phyloP scores from a whole-genome alignment of 1,284 basidiomycete genomes.

The Ustilago curta region DNA sequence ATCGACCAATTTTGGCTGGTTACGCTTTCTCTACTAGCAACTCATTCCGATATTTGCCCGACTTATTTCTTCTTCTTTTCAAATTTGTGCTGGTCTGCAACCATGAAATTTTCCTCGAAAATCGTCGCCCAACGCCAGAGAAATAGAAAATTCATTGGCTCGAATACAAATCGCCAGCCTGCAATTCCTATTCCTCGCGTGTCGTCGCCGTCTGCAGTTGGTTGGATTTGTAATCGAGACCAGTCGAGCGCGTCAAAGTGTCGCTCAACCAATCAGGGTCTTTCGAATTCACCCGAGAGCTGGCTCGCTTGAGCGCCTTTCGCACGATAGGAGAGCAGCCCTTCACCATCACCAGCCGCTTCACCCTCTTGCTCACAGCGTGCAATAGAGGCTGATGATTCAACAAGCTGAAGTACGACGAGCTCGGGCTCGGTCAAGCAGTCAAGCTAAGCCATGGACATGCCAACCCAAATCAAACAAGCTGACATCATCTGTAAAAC shows the following conservation, averaged over 20 bases:
- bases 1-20: constrained; percentile 5
- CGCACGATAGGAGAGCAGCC: constrained; percentile 27
- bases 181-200: neutral
- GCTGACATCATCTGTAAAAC: too few species aligned
- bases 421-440: neutral
- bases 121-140: neutral
- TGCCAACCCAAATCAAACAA: neutral
- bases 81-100: constrained; percentile 20
- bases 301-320: neutral
- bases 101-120: neutral
- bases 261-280: constrained; percentile 48
- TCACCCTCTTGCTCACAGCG: neutral
- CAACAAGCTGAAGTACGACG: neutral
- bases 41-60: constrained; percentile 7
- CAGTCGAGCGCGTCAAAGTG: constrained; percentile 4
- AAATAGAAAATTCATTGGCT: neutral
- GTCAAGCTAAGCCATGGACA: too few species aligned
- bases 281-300: constrained; percentile 47
- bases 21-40: too few species aligned
- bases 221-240: constrained; percentile 40
- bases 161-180: constrained; percentile 10
- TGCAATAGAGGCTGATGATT: neutral
- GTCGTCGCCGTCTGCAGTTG: constrained; percentile 17
- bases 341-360: neutral
- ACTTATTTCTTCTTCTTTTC: constrained; percentile 1